Evolutionary conservation across 306 rosid species (phyloP).

Genomic region (Ormosia semicastrata): DNA sequence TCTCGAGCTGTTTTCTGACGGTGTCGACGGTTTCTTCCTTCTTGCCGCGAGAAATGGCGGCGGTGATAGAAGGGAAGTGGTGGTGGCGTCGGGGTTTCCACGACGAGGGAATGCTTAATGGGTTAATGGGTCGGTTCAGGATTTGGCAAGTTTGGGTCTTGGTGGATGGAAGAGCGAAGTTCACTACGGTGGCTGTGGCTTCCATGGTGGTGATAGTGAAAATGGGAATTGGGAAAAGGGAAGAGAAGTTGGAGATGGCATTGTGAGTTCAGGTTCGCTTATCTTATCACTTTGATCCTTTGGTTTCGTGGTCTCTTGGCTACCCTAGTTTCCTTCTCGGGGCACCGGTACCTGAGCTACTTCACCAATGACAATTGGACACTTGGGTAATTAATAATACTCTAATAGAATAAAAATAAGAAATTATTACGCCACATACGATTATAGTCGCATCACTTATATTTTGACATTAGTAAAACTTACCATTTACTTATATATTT

Average conservation of each 20-base stretch:
- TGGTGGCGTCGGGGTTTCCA: slow-evolving; percentile 16
- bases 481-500: too few relatives aligned
- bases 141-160: slow-evolving; percentile 34
- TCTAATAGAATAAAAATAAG: too few relatives aligned
- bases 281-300: slow-evolving; percentile 26
- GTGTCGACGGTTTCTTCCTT: slow-evolving; percentile 80
- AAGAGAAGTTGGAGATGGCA: not conserved
- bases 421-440: too few relatives aligned
- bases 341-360: not conserved
- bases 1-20: slow-evolving; percentile 62
- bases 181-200: slow-evolving; percentile 58
- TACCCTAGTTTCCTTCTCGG: not conserved
- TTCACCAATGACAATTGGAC: not conserved
- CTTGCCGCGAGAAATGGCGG: slow-evolving; percentile 79
- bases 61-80: slow-evolving; percentile 39
- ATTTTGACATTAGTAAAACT: too few relatives aligned
- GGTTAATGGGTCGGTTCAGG: slow-evolving; percentile 46
- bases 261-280: not conserved
- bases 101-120: slow-evolving; percentile 25
- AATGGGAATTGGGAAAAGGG: not conserved
- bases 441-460: too few relatives aligned
- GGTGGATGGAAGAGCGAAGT: slow-evolving; percentile 42
- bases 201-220: slow-evolving; percentile 70
- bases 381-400: not conserved
- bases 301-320: not conserved